A percentile compares a stretch with the other conserved stretches of the same genome.
These are phyloP conservation scores for Fusarium beomiforme DNA, from an alignment of 2,329 filamentous ascomycete genomes.

Conservation along the genomic window DNA sequence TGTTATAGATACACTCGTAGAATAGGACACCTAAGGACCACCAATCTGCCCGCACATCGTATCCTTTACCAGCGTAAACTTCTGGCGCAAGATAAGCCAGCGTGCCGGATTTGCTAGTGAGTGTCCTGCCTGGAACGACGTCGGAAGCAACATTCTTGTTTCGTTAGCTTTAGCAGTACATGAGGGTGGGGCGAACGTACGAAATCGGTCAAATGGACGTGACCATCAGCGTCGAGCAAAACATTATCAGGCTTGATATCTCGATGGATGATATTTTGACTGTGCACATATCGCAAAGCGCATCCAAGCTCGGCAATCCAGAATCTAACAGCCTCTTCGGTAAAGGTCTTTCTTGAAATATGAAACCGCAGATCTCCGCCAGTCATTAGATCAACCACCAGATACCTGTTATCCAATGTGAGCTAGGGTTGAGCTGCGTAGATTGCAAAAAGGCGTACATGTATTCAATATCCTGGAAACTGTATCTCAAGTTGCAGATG, in stretches of 20 bases:
- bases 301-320: constrained; percentile 97
- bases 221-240: constrained; percentile 85
- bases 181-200: constrained; percentile 61
- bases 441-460: constrained; percentile 69
- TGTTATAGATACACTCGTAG: constrained; percentile 99
- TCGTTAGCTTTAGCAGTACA: constrained; percentile 4
- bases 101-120: constrained; percentile 97
- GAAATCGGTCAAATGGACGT: constrained; percentile 98
- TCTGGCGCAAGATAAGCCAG: constrained; percentile 95
- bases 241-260: constrained; percentile 95
- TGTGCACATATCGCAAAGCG: constrained; percentile 86
- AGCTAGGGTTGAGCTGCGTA: constrained; percentile 13
- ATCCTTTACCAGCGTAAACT: constrained; percentile 90
- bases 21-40: constrained; percentile 99
- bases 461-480: constrained; percentile 99
- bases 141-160: constrained; percentile 94
- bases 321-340: constrained; percentile 94
- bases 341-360: constrained; percentile 97
- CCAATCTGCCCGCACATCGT: constrained; percentile 93
- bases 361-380: constrained; percentile 97
- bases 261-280: constrained; percentile 87
- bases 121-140: constrained; percentile 79
- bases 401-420: constrained; percentile 71
- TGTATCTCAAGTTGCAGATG: constrained; percentile 97
- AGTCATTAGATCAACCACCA: constrained; percentile 98